Evolutionary conservation across 78 protist genomes (phyloP), one percentile per base, ranked within the genome.

Genomic region (Dictyostelium purpureum): DNA sequence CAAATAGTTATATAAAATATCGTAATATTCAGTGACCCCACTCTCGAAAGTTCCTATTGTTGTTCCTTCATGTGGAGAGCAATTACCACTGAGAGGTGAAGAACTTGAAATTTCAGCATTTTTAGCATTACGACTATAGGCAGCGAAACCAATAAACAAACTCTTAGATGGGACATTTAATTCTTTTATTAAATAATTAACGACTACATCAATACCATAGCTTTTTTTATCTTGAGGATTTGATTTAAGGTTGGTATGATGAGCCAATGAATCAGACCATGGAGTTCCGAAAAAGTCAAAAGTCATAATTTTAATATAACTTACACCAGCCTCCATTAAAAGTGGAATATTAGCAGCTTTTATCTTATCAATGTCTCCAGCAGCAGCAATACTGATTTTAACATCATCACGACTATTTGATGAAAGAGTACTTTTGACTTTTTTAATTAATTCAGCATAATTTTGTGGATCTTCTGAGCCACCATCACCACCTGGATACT

Each of bases 211-310:
- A n/a, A 56, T n/a, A n/a, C n/a, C 28, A 3, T 16, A 3, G n/a
- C 52, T 14, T 3, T 47, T 2, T 0, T 0, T n/a, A 18, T 10
- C 0, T 2, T 11, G 6, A 2, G 65, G 65, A 56, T 56, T 6
- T 56, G 35, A 1, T 18, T 6, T 11, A 56, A 56, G 65, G 19
- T 56, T 56, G 19, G 65, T 56, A n/a, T 56, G 65, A 56, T 56
- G 65, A 2, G 16, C 65, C 6, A 56, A n/a, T 56, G 11, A 6
- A n/a, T 16, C 6, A 19, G 65, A 11, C 65, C 65, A 56, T 2
- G 65, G 65, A 6, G 38, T 45, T 43, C 77, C 77, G 45, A 70
- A 70, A 37, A 43, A 70, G 45, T 70, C 77, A 42, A 45, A 70
- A 4, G 77, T 70, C 57, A 70, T 70, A 28, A 70, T 24, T 21